Evolutionary conservation across 2,329 filamentous ascomycete genomes (phyloP).

Genomic region (Gnomoniopsis sp.): DNA sequence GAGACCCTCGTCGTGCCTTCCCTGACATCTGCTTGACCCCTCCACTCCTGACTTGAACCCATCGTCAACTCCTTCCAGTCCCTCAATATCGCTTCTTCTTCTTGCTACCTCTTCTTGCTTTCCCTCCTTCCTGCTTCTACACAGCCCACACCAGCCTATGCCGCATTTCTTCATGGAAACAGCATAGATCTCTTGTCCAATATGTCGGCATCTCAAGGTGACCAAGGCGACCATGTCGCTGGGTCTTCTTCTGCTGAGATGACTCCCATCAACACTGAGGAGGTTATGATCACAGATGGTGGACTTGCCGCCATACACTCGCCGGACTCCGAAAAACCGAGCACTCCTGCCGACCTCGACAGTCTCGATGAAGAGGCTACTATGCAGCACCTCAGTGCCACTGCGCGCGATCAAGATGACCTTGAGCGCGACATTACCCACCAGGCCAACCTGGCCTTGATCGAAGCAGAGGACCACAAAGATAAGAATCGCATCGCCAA

Average conservation of each 20-base stretch:
- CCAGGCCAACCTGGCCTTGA: slow-evolving; percentile 57
- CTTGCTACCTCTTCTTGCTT: too few species aligned
- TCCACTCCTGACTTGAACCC: neutral
- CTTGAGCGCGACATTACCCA: slow-evolving; percentile 79
- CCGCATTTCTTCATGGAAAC: neutral
- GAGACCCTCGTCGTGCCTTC: too few species aligned
- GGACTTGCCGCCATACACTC: neutral
- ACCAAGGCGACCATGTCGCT: neutral
- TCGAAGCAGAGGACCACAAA: slow-evolving; percentile 60
- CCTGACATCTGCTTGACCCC: too few species aligned
- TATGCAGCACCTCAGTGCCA: slow-evolving; percentile 60
- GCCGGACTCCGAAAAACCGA: neutral
- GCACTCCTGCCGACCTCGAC: slow-evolving; percentile 4
- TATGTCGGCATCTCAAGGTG: neutral
- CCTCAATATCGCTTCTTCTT: neutral
- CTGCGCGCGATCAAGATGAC: slow-evolving; percentile 82
- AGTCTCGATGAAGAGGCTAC: slow-evolving; percentile 55
- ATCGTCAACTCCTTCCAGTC: too few species aligned
- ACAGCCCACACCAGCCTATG: neutral
- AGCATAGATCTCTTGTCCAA: neutral
- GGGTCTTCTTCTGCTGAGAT: neutral
- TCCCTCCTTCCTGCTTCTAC: neutral
- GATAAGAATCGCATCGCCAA: slow-evolving; percentile 62
- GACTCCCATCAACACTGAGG: neutral
- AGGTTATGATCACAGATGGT: neutral